Base-by-base conservation (phyloP, 805 yeast species). In the Clavispora carvajalis region DNA sequence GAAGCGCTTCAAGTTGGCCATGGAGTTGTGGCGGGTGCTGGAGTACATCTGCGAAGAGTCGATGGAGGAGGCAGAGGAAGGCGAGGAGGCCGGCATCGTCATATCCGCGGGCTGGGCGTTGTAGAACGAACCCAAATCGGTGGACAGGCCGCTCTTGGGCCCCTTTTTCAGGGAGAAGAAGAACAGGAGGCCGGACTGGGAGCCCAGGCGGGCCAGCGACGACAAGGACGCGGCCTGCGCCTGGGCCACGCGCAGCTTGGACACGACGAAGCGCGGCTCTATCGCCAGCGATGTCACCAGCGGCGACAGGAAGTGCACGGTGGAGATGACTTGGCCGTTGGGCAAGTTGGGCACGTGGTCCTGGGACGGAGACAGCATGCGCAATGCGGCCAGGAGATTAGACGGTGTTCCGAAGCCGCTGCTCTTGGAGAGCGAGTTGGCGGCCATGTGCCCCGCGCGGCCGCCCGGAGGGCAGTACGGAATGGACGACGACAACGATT, bases 261-360 rank as follows among this genome's bases (percentile, higher is more conserved):
- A 85, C 29, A 89, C 83, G 37, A 89, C 79, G 56, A 89, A 88
- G 33, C 96, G 72, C 12, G 95, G 85, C 56, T 88, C 96, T n/a
- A 89, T 80, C 23, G 79, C 73, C 15, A 77, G 63, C 5, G 77
- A 59, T 39, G 49, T 48, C 5, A 84, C 84, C 38, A 73, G 76
- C 3, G 93, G 93, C 0, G 90, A 82, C 39, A 79, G 80, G 41
- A 85, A 78, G 44, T 80, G 78, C 41, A 79, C 82, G 10, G 87
- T 80, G 18, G 69, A 67, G 41, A 77, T 77, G 7, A 76, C 64
- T 49, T 76, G 80, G 16, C 82, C 83, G 52, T 77, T 76, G 8
- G 79, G 66, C 35, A 76, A 57, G 47, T 72, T 71, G 22, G 81
- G 81, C 43, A 73, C 60, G 43, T 68, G 71, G 25, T 59, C 55